Evolutionary conservation across 805 yeast species (phyloP), one percentile per base, ranked within the genome.

Genomic region (Candida methanosorbosa): DNA sequence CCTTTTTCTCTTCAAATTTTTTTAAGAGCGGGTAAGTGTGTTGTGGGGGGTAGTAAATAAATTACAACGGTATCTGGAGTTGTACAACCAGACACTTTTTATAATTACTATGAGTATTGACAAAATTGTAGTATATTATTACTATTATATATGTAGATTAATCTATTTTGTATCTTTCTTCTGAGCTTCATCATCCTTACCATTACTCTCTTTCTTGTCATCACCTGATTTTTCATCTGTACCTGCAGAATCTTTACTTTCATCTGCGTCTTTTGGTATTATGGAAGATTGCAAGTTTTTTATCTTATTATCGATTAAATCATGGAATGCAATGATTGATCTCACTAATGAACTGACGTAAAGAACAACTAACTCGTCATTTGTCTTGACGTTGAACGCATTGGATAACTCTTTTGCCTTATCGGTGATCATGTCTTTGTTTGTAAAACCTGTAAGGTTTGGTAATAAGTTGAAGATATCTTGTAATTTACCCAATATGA

Each of bases 251-350:
- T 59, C 55, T 6, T 64, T 64, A 8, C 40, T 41, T 36, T 59
- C 68, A 13, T 57, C 63, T 28, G 65, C 70, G 33, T 63, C 52
- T 26, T 48, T 49, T 63, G 34, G 57, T 4, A 7, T 18, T 4
- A 9, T 23, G 5, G 25, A 9, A 3, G 4, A 9, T 22, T 48
- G 43, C 18, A 36, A 38, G 57, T 87, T 87, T 47, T 83, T 85
- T 45, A 92, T 78, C 63, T 92, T 92, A 64, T 94, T 94, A 50
- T 92, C 97, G 54, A 92, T 92, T 58, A 92, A 72, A 57, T 92
- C 94, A 60, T 92, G 95, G 72, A 92, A 90, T 9, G 97, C 94
- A 52, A 92, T 82, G 49, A 94, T 88, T 5, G 97, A 83, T 54
- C 97, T 75, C 18, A 92, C 95, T 49, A 92, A 66, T 34, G 90